A percentile compares a stretch with the other conserved stretches of the same genome.
Evolutionary conservation across 2,329 filamentous ascomycete genomes (phyloP).

Genomic region (Penicillium sp.): DNA sequence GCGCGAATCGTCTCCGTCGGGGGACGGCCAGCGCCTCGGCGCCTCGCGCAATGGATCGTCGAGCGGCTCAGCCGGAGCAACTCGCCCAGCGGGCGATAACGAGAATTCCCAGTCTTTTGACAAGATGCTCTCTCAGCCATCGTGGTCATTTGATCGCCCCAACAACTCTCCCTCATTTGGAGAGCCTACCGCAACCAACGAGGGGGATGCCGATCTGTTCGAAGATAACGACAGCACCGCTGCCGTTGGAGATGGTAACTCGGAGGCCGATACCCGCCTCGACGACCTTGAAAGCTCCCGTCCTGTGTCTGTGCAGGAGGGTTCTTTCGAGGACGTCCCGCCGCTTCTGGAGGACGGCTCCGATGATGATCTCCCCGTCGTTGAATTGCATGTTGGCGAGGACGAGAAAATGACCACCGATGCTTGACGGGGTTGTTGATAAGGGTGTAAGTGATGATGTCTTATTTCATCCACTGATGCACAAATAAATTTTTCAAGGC

Average conservation of each 20-base stretch:
- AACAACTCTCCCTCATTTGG: slow-evolving; percentile 30
- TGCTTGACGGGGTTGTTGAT: slow-evolving; percentile 4
- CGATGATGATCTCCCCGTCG: slow-evolving; percentile 41
- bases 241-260: slow-evolving; percentile 38
- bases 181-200: slow-evolving; percentile 24
- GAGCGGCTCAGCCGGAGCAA: slow-evolving; percentile 78
- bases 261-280: slow-evolving; percentile 35
- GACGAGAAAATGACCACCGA: slow-evolving; percentile 31
- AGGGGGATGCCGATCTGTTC: slow-evolving; percentile 34
- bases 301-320: slow-evolving; percentile 26
- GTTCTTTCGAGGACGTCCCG: slow-evolving; percentile 33
- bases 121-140: slow-evolving; percentile 26
- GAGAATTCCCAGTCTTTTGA: slow-evolving; percentile 20
- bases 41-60: slow-evolving; percentile 85
- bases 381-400: slow-evolving; percentile 41
- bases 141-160: slow-evolving; percentile 40
- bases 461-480: neutral
- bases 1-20: slow-evolving; percentile 55
- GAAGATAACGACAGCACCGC: slow-evolving; percentile 42
- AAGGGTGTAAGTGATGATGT: neutral
- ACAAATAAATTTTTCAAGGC: neutral
- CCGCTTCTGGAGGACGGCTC: slow-evolving; percentile 31
- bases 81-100: slow-evolving; percentile 60
- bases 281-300: slow-evolving; percentile 27
- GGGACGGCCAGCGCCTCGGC: slow-evolving; percentile 86